Percentiles rank a stretch among this genome's conserved stretches.
Evolutionary conservation across 208 protist species (phyloP).

Genomic region (Wallacemonas sp.): DNA sequence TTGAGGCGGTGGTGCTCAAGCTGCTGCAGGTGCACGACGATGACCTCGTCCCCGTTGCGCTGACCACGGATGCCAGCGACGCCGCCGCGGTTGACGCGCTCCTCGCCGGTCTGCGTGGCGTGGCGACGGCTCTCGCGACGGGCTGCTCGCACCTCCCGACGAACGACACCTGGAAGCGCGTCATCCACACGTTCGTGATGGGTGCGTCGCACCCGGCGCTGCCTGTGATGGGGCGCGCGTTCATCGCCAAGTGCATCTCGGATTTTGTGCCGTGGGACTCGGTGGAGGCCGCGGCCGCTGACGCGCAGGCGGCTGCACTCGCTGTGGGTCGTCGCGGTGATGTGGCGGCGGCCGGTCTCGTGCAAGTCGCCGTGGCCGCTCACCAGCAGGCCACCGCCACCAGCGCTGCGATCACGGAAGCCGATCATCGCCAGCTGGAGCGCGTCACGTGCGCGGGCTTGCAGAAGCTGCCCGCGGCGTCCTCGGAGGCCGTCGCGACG

Average conservation of each 20-base stretch:
- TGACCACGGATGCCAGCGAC: not conserved
- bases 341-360: not conserved
- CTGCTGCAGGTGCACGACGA: not conserved
- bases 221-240: constrained; percentile 28
- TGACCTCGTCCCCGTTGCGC: not conserved
- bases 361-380: not conserved
- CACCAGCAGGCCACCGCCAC: not conserved
- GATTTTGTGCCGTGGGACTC: constrained; percentile 16
- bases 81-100: not conserved
- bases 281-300: not conserved
- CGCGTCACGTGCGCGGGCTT: constrained; percentile 24
- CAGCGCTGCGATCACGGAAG: not conserved
- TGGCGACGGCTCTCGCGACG: constrained; percentile 25
- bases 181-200: not conserved
- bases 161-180: not conserved
- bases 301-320: not conserved
- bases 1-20: not conserved
- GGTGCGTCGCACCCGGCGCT: constrained; percentile 10
- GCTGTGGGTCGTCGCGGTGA: not conserved
- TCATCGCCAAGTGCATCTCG: constrained; percentile 26
- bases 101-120: constrained; percentile 18
- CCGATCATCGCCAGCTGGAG: not conserved
- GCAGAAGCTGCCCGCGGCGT: not conserved
- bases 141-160: constrained; percentile 21
- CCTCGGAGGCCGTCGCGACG: constrained; percentile 23